phyloP scores from a whole-genome alignment of 345 rosid genomes.

The Citrus hindsii region DNA sequence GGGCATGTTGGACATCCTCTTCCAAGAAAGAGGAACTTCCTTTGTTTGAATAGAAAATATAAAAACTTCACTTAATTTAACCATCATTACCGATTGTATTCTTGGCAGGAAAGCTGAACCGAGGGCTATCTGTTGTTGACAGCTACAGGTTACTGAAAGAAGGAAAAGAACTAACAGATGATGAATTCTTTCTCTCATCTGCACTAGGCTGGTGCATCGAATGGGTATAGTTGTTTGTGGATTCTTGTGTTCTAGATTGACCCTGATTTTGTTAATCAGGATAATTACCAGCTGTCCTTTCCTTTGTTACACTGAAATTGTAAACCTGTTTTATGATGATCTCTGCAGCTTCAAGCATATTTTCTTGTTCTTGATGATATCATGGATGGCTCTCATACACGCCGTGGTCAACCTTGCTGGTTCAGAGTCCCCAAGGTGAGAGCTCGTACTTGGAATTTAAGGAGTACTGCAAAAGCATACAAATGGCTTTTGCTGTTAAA shows the following conservation, averaged over 20 bases:
- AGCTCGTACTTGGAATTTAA: background rate
- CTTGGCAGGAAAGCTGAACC: conserved; percentile 71
- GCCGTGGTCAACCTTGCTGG: conserved; percentile 49
- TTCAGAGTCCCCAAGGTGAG: conserved; percentile 36
- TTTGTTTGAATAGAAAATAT: background rate
- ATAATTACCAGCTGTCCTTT: background rate
- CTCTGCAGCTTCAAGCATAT: conserved; percentile 39
- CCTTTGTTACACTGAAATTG: background rate
- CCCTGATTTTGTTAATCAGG: background rate
- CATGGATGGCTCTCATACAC: conserved; percentile 38
- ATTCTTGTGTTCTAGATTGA: background rate
- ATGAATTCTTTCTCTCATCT: conserved; percentile 31
- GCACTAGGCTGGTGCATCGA: conserved; percentile 45
- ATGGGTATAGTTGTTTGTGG: conserved; percentile 29
- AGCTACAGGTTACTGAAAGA: conserved; percentile 33
- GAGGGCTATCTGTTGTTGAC: conserved; percentile 79
- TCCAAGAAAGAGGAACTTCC: background rate
- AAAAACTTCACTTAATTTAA: background rate
- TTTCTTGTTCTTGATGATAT: conserved; percentile 46
- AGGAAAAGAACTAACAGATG: conserved; percentile 28
- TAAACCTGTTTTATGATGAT: background rate
- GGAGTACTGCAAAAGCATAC: background rate
- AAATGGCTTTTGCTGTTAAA: background rate
- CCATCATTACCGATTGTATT: background rate
- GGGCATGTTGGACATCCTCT: background rate